These are phyloP conservation scores for Zalaria sp. DNA, from an alignment of 2,329 filamentous ascomycete species.

Conservation along the genomic window DNA sequence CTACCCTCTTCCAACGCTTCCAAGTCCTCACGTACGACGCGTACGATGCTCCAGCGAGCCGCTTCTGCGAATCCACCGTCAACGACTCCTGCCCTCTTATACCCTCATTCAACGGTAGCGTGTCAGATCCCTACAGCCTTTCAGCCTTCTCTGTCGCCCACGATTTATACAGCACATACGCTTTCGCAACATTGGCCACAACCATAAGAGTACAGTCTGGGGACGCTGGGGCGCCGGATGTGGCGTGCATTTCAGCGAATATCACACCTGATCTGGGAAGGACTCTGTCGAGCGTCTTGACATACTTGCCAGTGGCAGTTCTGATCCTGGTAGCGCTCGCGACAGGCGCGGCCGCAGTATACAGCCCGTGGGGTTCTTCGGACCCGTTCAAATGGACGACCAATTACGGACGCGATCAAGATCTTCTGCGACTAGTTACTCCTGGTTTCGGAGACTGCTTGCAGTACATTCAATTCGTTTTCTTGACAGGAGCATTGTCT, in stretches of 20 bases:
- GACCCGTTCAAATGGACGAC: conserved; percentile 95
- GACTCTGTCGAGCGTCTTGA: conserved; percentile 52
- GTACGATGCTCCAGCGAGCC: conserved; percentile 35
- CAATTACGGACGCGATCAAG: conserved; percentile 89
- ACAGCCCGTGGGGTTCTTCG: conserved; percentile 83
- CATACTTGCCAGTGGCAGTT: conserved; percentile 64
- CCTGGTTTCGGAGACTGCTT: conserved; percentile 94
- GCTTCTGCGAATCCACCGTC: conserved; percentile 51
- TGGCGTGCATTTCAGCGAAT: conserved; percentile 70
- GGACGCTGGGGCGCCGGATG: conserved; percentile 44
- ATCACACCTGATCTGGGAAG: conserved; percentile 71
- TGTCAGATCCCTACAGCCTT: conserved; percentile 38
- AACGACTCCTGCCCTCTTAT: conserved; percentile 58
- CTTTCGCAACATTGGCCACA: conserved; percentile 68
- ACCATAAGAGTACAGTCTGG: conserved; percentile 65
- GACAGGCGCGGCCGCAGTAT: conserved; percentile 71
- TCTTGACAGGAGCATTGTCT: conserved; percentile 73
- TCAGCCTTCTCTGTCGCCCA: conserved; percentile 62
- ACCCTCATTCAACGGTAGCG: conserved; percentile 53
- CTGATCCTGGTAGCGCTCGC: conserved; percentile 69
- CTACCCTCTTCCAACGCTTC: conserved; percentile 59
- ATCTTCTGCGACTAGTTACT: conserved; percentile 80
- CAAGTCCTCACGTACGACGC: conserved; percentile 67
- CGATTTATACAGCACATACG: conserved; percentile 67
- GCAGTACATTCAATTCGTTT: conserved; percentile 90